These are phyloP conservation scores for Dactylonectria estremocensis DNA, from an alignment of 2,329 filamentous ascomycete species.

Conservation along the genomic window DNA sequence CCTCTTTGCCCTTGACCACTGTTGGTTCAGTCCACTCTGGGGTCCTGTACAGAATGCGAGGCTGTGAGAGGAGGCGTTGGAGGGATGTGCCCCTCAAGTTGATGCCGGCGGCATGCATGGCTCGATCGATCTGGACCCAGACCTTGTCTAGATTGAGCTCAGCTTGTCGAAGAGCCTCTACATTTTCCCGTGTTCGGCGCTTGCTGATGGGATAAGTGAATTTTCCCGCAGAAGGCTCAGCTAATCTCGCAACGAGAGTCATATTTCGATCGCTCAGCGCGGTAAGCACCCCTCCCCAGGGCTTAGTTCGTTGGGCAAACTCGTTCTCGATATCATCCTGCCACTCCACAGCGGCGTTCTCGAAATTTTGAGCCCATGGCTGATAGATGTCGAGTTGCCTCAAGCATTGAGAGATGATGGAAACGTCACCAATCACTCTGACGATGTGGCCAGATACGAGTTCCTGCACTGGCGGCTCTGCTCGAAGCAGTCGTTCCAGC, in stretches of 20 bases:
- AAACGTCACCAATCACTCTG: slow-evolving; percentile 59
- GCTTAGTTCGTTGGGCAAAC: slow-evolving; percentile 33
- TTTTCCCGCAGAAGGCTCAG: slow-evolving; percentile 53
- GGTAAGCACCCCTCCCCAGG: slow-evolving; percentile 30
- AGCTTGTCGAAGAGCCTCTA: slow-evolving; percentile 60
- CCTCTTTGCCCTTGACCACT: neutral
- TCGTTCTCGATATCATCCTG: slow-evolving; percentile 48
- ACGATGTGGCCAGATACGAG: slow-evolving; percentile 58
- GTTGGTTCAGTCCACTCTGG: slow-evolving; percentile 62
- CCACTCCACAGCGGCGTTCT: slow-evolving; percentile 45
- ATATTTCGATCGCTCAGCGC: slow-evolving; percentile 37
- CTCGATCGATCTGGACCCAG: slow-evolving; percentile 27
- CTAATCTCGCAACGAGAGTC: slow-evolving; percentile 38
- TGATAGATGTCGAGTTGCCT: slow-evolving; percentile 63
- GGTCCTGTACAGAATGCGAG: slow-evolving; percentile 62
- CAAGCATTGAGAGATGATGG: slow-evolving; percentile 61
- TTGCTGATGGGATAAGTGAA: slow-evolving; percentile 63
- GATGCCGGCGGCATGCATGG: slow-evolving; percentile 25
- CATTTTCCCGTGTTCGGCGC: slow-evolving; percentile 61
- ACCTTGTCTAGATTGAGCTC: slow-evolving; percentile 58
- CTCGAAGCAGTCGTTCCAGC: slow-evolving; percentile 60
- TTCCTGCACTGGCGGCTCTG: slow-evolving; percentile 53
- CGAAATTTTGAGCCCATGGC: slow-evolving; percentile 63
- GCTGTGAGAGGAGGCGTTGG: slow-evolving; percentile 50
- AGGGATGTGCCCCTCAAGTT: slow-evolving; percentile 48